phyloP scores from a whole-genome alignment of 1,284 basidiomycete genomes.

The Pseudozyma thailandica region DNA sequence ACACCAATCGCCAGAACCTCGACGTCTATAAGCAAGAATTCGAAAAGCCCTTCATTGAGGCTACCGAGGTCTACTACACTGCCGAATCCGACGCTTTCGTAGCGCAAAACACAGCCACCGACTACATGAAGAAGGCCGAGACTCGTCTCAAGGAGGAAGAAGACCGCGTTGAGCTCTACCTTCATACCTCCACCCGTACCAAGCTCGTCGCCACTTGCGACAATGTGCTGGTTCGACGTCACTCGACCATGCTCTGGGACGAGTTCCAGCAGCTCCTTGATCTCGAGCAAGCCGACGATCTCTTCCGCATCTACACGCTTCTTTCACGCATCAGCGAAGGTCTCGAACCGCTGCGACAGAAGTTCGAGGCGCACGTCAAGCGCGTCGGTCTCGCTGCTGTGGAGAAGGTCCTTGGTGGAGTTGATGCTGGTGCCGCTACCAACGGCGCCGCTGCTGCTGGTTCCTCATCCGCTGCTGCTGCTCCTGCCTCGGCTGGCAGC shows the following conservation, averaged over 20 bases:
- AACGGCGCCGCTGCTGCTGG: conserved; percentile 55
- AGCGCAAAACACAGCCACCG: conserved; percentile 87
- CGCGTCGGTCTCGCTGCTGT: conserved; percentile 85
- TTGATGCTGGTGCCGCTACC: conserved; percentile 65
- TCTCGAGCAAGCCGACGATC: conserved; percentile 89
- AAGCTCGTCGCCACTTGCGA: conserved; percentile 88
- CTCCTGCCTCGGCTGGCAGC: conserved; percentile 69
- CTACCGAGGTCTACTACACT: conserved; percentile 91
- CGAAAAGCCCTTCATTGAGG: conserved; percentile 85
- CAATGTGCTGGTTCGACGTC: conserved; percentile 88
- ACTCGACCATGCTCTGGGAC: conserved; percentile 88
- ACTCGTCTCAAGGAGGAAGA: conserved; percentile 92
- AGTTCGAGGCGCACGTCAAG: conserved; percentile 95
- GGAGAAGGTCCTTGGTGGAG: conserved; percentile 75
- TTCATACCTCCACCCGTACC: conserved; percentile 74
- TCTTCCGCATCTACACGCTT: conserved; percentile 86
- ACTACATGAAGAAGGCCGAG: conserved; percentile 97
- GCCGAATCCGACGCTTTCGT: conserved; percentile 91
- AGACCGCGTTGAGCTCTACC: conserved; percentile 91
- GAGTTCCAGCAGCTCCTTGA: conserved; percentile 93
- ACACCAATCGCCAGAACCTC: conserved; percentile 89
- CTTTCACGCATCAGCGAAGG: conserved; percentile 89
- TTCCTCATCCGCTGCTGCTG: conserved; percentile 28
- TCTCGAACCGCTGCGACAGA: conserved; percentile 88
- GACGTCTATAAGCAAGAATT: conserved; percentile 95